Evolutionary conservation across 805 yeast species (phyloP).

Genomic region (Starmerella gropengiesseri): DNA sequence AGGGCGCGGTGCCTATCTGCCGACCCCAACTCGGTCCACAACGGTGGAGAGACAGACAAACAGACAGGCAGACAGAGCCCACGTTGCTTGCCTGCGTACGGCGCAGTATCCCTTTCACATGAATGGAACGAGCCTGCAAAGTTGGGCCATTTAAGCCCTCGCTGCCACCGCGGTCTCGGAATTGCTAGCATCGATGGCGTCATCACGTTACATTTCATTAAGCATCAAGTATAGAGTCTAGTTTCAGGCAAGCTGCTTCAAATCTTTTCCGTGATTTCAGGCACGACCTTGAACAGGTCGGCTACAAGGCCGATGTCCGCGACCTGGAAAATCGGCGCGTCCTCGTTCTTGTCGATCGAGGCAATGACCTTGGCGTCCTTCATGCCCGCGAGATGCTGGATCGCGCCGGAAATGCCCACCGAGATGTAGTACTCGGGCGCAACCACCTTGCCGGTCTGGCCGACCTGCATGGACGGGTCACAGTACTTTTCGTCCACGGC

Average conservation of each 20-base stretch:
- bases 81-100: too few relatives aligned
- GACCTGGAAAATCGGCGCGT: slow-evolving; percentile 82
- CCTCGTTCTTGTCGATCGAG: slow-evolving; percentile 89
- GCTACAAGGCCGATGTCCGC: slow-evolving; percentile 88
- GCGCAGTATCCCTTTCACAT: too few relatives aligned
- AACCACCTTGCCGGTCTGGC: slow-evolving; percentile 95
- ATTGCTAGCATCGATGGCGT: too few relatives aligned
- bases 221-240: background rate
- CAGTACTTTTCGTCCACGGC: slow-evolving; percentile 95
- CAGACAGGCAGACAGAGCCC: too few relatives aligned
- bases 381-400: slow-evolving; percentile 98
- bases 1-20: too few relatives aligned
- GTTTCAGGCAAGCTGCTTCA: background rate
- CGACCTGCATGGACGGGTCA: slow-evolving; percentile 92
- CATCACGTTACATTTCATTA: background rate
- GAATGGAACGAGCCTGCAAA: too few relatives aligned
- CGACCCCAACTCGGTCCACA: too few relatives aligned
- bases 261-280: slow-evolving; percentile 71
- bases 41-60: too few relatives aligned
- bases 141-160: too few relatives aligned
- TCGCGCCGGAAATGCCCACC: slow-evolving; percentile 92
- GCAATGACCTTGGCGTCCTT: slow-evolving; percentile 89
- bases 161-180: too few relatives aligned
- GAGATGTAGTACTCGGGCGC: slow-evolving; percentile 94
- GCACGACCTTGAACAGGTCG: slow-evolving; percentile 73